Base-by-base conservation (phyloP, 108 stramenopile species). In the Discostella stelligeroides region DNA sequence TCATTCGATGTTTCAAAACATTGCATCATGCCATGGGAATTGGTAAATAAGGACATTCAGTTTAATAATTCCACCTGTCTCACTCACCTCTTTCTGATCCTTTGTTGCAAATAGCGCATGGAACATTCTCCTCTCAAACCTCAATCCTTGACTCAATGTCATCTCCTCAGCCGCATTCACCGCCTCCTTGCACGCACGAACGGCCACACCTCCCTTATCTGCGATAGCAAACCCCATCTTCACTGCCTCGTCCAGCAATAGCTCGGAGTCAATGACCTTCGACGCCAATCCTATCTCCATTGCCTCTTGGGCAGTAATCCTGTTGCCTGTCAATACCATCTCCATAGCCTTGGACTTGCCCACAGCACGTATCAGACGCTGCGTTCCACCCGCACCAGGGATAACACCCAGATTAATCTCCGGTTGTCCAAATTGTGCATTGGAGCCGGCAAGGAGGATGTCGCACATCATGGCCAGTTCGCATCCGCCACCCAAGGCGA, bases 401-500 rank as follows among this genome's bases (percentile, higher is more conserved):
- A 98, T 98, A 30, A 98, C 91, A 7, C 98, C 99, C 39, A 99
- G 88, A 58, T 92, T 96, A 46, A 99, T 97, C 81, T 99, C 99
- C 7, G 99, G 99, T 76, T 98, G 98, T 7, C 96, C 98, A 81
- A 99, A 99, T 70, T 92, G 82, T n/a, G 95, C 96, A 20, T 87
- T 88, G 25, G 91, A 88, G 25, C 93, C 95, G 0, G 97, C 97
- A n/a, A 98, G 40, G 15, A 98, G 77, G 43, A 99, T 98, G 72
- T 99, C 98, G 66, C 97, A 97, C 95, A 98, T 97, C 98, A 99
- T 99, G 40, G 98, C 98, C 27, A 99, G 81, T 81, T 99, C 98
- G 66, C 97, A 98, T 15, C 98, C 98, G 30, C 98, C 98, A 25
- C 98, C 98, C 25, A 99, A 80, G 17, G 96, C 96, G 76, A 91